Conservation (phyloP, 1,139 yeast species). For the Debaryomyces robertsiae region DNA sequence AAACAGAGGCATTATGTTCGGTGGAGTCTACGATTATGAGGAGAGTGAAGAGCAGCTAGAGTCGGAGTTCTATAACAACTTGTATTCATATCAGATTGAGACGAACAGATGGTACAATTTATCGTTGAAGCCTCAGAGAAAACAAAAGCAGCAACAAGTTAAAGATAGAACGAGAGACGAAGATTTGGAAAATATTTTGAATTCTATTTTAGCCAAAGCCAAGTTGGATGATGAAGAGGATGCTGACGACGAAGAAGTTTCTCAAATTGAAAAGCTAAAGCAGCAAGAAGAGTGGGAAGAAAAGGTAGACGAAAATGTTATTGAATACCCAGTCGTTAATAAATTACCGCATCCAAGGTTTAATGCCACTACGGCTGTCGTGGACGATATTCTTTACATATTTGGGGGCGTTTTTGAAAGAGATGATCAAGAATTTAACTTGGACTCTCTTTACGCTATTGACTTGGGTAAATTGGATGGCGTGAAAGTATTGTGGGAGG, state of each 20-base stretch:
- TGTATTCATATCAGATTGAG: constrained; percentile 83
- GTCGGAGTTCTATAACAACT: constrained; percentile 78
- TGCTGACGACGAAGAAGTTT: constrained; percentile 48
- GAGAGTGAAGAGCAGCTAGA: constrained; percentile 93
- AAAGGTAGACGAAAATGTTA: constrained; percentile 34
- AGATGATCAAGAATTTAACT: constrained; percentile 80
- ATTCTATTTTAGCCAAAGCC: constrained; percentile 71
- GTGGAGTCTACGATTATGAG: constrained; percentile 93
- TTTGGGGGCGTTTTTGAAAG: constrained; percentile 91
- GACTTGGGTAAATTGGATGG: constrained; percentile 90
- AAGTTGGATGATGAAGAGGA: constrained; percentile 67
- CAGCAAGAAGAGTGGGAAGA: constrained; percentile 41
- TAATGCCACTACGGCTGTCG: constrained; percentile 83
- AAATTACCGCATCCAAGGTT: constrained; percentile 87
- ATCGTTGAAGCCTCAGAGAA: constrained; percentile 63
- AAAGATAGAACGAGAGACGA: constrained; percentile 66
- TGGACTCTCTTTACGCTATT: constrained; percentile 84
- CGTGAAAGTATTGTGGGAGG: constrained; percentile 88
- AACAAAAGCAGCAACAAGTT: constrained; percentile 43
- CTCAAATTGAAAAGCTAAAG: constrained; percentile 43
- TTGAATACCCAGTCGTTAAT: constrained; percentile 58
- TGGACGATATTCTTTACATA: constrained; percentile 82
- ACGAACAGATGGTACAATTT: constrained; percentile 87
- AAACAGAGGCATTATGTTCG: constrained; percentile 90
- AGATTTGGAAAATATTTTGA: constrained; percentile 80